Conservation (phyloP, 768 basidiomycete species). For the Suillus variegatus region DNA sequence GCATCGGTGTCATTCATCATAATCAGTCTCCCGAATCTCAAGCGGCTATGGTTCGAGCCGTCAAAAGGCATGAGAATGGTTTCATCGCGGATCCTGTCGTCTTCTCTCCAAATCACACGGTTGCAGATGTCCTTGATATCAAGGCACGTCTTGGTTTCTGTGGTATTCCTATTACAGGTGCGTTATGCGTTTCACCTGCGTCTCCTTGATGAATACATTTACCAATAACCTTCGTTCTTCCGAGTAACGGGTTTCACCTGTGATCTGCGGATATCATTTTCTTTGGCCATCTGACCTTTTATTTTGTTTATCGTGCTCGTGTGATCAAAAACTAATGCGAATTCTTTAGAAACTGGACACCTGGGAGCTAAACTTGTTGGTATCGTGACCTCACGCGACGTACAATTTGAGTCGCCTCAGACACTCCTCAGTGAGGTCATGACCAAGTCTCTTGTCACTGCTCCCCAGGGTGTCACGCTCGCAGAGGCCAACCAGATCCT, state of each 20-base stretch:
- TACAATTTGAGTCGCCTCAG: slow-evolving; percentile 81
- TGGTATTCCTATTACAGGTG: slow-evolving; percentile 97
- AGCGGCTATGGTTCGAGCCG: slow-evolving; percentile 96
- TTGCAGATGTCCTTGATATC: slow-evolving; percentile 91
- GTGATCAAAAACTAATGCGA: slow-evolving; percentile 19
- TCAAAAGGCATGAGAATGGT: slow-evolving; percentile 98
- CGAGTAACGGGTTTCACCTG: slow-evolving; percentile 70
- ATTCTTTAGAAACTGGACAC: slow-evolving; percentile 70
- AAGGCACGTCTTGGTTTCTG: slow-evolving; percentile 92
- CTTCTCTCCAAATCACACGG: slow-evolving; percentile 71
- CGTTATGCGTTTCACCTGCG: slow-evolving; percentile 33
- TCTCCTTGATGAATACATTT: slow-evolving; percentile 45
- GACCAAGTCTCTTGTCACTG: slow-evolving; percentile 88
- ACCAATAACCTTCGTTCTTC: slow-evolving; percentile 88
- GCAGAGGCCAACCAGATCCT: slow-evolving; percentile 91
- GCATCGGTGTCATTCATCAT: slow-evolving; percentile 98
- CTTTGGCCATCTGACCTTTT: slow-evolving; percentile 22
- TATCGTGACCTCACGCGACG: slow-evolving; percentile 94
- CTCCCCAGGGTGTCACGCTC: slow-evolving; percentile 85
- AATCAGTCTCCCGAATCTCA: slow-evolving; percentile 85
- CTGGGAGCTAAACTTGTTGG: slow-evolving; percentile 93
- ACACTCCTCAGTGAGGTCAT: slow-evolving; percentile 80
- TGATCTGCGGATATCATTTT: slow-evolving; percentile 67
- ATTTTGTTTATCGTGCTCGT: slow-evolving; percentile 8
- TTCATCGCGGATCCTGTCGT: slow-evolving; percentile 97